Evolutionary conservation across 306 rosid species (phyloP), one percentile per base, ranked within the genome.

Genomic region (Phaseolus lunatus): DNA sequence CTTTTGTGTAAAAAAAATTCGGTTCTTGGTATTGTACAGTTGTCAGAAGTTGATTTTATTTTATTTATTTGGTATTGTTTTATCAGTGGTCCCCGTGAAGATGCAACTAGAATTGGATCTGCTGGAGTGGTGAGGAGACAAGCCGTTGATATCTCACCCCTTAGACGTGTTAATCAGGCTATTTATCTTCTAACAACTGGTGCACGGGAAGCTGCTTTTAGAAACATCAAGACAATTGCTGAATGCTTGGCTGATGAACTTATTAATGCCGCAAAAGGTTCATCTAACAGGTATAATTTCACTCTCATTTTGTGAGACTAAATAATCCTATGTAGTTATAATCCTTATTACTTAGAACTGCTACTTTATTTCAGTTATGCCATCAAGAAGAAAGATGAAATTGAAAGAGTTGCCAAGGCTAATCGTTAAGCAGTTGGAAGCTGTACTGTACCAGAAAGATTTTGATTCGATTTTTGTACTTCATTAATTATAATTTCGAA

Each of bases 351-450:
- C 54, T 68, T 41, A 75, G 1, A 27, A 57, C 0, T 50, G 0
- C 31, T 58, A 2, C 37, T 72, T 6, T 12, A 0, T 72, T 84
- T 23, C 87, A 88, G 93, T 53, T 89, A 89, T 52, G 93, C 93
- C 3, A 86, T 89, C 67, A 89, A 89, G 89, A 89, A 89, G 54
- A 89, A 89, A 67, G 93, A 89, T 76, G 93, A 89, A 58, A 89
- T 89, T 16, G 93, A 89, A 45, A 89, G 93, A 85, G 93, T 89
- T 78, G 93, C 93, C 4, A 89, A 87, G 89, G 93, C 93, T 0
- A 89, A 89, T 65, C 93, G 93, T 83, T 89, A 73, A 85, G 76
- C 73, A 6, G 76, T 31, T 59, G 2, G 22, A 37, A 67, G 79
- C 23, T 65, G 80, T 20, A 58, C n/a, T 63, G 19, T n/a, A 18